Evolutionary conservation across 257 asterid genomes (phyloP).

Genomic region (Penstemon barbatus): DNA sequence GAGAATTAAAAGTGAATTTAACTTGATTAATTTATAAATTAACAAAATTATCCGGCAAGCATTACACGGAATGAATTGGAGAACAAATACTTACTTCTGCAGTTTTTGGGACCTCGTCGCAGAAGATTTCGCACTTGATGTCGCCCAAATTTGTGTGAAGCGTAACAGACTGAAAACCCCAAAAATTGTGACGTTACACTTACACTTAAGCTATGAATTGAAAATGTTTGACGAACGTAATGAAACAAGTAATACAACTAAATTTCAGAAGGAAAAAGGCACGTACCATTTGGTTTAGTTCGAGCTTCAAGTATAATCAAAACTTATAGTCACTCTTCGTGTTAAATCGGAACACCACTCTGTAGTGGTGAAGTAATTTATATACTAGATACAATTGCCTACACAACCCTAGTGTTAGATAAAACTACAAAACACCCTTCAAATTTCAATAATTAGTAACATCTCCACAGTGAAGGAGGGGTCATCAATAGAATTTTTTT

Average conservation of each 20-base stretch:
- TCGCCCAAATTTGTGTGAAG: conserved; percentile 96
- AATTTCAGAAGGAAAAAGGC: background rate
- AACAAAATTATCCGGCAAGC: background rate
- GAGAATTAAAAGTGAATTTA: background rate
- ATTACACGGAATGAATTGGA: conserved; percentile 1
- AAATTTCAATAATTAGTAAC: too few species aligned
- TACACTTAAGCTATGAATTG: conserved; percentile 2
- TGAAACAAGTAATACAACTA: background rate
- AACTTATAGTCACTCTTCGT: conserved; percentile 1
- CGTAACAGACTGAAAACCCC: conserved; percentile 72
- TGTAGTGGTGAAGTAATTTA: conserved; percentile 2
- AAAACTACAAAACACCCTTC: too few species aligned
- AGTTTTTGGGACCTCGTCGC: conserved; percentile 91
- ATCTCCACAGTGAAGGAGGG: too few species aligned
- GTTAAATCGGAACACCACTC: conserved; percentile 13
- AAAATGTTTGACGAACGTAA: conserved; percentile 46
- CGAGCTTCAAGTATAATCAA: background rate
- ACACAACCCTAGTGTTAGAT: too few species aligned
- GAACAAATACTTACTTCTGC: conserved; percentile 63
- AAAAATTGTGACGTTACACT: background rate
- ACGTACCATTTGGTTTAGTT: conserved; percentile 30
- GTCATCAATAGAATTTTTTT: too few species aligned
- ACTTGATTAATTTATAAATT: background rate
- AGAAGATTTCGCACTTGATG: conserved; percentile 93
- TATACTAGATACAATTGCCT: too few species aligned